Percentiles rank a stretch among this genome's conserved stretches.
phyloP scores from a whole-genome alignment of 768 basidiomycete species.

The Mycena pura region DNA sequence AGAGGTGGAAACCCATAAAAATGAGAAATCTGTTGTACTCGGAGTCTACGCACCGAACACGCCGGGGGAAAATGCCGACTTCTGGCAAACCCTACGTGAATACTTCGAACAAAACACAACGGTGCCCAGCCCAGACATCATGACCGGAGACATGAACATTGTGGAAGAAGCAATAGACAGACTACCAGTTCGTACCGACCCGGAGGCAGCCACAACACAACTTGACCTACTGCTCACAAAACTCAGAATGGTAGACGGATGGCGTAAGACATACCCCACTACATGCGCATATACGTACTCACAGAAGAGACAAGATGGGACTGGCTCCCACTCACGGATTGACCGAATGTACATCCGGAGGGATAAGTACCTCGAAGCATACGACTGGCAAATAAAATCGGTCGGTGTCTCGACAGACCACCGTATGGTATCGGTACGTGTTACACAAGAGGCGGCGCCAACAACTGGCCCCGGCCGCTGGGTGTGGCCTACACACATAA shows the following conservation, averaged over 20 bases:
- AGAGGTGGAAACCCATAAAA: not conserved
- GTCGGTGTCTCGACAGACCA: slow-evolving; percentile 1
- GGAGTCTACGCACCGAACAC: slow-evolving; percentile 12
- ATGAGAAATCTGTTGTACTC: not conserved
- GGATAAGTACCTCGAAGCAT: not conserved
- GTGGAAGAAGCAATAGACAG: slow-evolving; percentile 47
- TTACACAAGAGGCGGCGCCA: slow-evolving; percentile 23
- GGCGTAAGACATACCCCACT: slow-evolving; percentile 34
- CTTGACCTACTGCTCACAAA: slow-evolving; percentile 29
- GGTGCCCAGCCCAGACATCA: not conserved
- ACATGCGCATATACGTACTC: slow-evolving; percentile 31
- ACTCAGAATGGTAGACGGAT: slow-evolving; percentile 38
- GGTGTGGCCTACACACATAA: slow-evolving; percentile 7
- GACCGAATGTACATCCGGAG: slow-evolving; percentile 9
- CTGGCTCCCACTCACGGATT: not conserved
- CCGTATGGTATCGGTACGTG: not conserved
- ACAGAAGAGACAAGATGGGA: not conserved
- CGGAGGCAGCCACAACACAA: not conserved
- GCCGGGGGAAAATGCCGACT: not conserved
- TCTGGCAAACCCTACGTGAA: slow-evolving; percentile 1
- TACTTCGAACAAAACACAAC: not conserved
- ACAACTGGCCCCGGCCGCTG: slow-evolving; percentile 36
- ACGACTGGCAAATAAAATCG: slow-evolving; percentile 14
- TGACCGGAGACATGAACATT: slow-evolving; percentile 50
- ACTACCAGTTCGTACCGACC: slow-evolving; percentile 35